Percentiles rank a stretch among this genome's conserved stretches.
Evolutionary conservation across 768 basidiomycete species (phyloP).

Genomic region (Leucocoprinus leucothites): DNA sequence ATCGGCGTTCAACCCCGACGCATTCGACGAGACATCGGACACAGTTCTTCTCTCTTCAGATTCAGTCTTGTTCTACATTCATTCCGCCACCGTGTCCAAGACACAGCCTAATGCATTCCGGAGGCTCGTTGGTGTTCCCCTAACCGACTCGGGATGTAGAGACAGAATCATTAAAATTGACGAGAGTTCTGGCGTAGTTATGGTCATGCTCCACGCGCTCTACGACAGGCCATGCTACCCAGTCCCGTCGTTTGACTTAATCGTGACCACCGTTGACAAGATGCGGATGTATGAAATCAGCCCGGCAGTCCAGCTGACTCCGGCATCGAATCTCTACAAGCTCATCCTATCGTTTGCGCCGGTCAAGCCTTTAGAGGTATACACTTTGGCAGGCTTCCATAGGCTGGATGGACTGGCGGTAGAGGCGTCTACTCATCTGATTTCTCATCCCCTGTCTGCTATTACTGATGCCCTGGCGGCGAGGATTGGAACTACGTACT

Average conservation of each 20-base stretch:
- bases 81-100: constrained; percentile 6
- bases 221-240: constrained; percentile 13
- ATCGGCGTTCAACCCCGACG: constrained; percentile 13
- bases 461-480: constrained; percentile 12
- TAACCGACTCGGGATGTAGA: constrained; percentile 2
- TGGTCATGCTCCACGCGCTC: constrained; percentile 15
- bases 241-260: constrained; percentile 8
- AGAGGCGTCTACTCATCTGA: constrained; percentile 11
- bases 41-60: constrained; percentile 15
- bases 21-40: constrained; percentile 6
- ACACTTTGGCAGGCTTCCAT: constrained; percentile 16
- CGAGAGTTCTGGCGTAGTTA: constrained; percentile 6
- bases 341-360: constrained; percentile 15
- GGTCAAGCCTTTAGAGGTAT: constrained; percentile 12
- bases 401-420: constrained; percentile 11
- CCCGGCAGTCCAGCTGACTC: constrained; percentile 6
- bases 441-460: constrained; percentile 9
- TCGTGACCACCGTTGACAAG: constrained; percentile 13
- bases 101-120: constrained; percentile 15
- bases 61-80: constrained; percentile 14
- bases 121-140: neutral
- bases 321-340: neutral
- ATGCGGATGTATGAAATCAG: constrained; percentile 14
- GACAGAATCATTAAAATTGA: constrained; percentile 8
- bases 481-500: constrained; percentile 13